Conservation (phyloP, 306 rosid species). For the Ceratonia siliqua region DNA sequence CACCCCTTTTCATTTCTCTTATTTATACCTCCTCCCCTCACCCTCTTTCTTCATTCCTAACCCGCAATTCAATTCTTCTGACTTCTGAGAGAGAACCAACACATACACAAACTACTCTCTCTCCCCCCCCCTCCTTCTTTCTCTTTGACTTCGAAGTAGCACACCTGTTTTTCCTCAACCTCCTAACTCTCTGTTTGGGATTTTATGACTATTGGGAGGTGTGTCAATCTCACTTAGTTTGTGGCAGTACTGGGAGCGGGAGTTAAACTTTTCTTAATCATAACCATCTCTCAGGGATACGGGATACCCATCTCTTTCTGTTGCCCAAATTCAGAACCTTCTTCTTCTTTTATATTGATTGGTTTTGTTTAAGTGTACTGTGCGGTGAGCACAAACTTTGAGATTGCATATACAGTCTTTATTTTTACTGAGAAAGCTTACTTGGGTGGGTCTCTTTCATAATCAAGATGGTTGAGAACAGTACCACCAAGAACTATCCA, state of each 20-base stretch:
- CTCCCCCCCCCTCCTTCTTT: neutral
- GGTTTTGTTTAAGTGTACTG: neutral
- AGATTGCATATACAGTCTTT: neutral
- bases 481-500: neutral
- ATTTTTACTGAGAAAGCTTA: neutral
- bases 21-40: conserved; percentile 14
- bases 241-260: neutral
- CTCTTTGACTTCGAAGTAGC: neutral
- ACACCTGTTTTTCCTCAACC: conserved; percentile 28
- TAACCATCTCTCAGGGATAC: neutral
- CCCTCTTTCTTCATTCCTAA: neutral
- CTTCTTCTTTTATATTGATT: neutral
- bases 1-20: neutral
- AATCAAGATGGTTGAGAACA: conserved; percentile 29
- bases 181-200: conserved; percentile 23
- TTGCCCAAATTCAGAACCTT: neutral
- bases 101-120: neutral
- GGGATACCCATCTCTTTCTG: neutral
- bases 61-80: neutral
- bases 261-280: neutral
- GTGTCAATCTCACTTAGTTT: neutral
- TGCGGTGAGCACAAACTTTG: neutral
- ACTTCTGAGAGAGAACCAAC: neutral
- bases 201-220: conserved; percentile 1
- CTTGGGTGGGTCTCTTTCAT: neutral